phyloP scores from a whole-genome alignment of 805 yeast species.

The Starmera quercuum region DNA sequence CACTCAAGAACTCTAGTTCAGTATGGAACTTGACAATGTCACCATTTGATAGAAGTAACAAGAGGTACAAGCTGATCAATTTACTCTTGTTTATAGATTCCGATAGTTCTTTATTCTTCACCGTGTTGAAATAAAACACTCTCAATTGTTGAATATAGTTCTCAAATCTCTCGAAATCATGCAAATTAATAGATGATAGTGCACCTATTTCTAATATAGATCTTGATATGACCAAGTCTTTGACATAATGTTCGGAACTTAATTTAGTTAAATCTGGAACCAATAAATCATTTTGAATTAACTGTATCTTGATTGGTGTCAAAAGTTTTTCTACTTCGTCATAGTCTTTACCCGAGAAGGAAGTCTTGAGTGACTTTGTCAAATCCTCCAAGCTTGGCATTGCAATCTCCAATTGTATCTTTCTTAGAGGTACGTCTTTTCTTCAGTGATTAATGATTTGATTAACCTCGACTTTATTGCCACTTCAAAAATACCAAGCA shows the following conservation, averaged over 20 bases:
- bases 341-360: slow-evolving; percentile 59
- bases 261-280: slow-evolving; percentile 47
- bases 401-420: too few relatives aligned
- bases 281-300: slow-evolving; percentile 69
- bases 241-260: slow-evolving; percentile 33
- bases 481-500: too few relatives aligned
- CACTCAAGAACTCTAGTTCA: slow-evolving; percentile 69
- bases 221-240: slow-evolving; percentile 72
- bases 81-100: slow-evolving; percentile 59
- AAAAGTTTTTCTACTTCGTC: slow-evolving; percentile 51
- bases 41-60: slow-evolving; percentile 74
- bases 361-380: slow-evolving; percentile 58
- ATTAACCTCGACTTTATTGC: background rate
- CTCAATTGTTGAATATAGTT: slow-evolving; percentile 67
- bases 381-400: slow-evolving; percentile 55
- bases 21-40: slow-evolving; percentile 85
- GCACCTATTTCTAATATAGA: slow-evolving; percentile 87
- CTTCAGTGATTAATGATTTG: background rate
- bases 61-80: slow-evolving; percentile 66
- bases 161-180: slow-evolving; percentile 59
- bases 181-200: slow-evolving; percentile 58
- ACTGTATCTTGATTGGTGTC: slow-evolving; percentile 68
- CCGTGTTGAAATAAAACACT: slow-evolving; percentile 56
- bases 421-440: background rate
- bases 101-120: slow-evolving; percentile 23